Evolutionary conservation across 805 yeast species (phyloP), one percentile per base, ranked within the genome.

Genomic region (Pachysolen tannophilus): DNA sequence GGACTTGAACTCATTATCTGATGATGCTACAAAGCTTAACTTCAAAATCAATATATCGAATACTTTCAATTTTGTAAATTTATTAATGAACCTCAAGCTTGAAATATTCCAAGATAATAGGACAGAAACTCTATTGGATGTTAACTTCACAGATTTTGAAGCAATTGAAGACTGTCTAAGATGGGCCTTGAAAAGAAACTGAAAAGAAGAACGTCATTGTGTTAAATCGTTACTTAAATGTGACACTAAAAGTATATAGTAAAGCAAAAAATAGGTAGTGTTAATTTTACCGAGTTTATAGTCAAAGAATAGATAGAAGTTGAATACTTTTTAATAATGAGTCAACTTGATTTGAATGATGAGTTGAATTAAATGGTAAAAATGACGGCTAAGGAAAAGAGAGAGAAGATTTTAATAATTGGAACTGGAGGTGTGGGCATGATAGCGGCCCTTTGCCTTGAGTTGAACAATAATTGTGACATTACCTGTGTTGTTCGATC

Each of bases 361-460:
- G n/a, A n/a, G n/a, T n/a, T n/a, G n/a, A n/a, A n/a, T n/a, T n/a
- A n/a, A n/a, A n/a, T n/a, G n/a, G n/a, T n/a, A n/a, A n/a, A n/a
- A n/a, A n/a, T n/a, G n/a, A n/a, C n/a, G n/a, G n/a, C n/a, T n/a
- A n/a, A n/a, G n/a, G n/a, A n/a, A n/a, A n/a, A n/a, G n/a, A n/a
- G n/a, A n/a, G n/a, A n/a, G n/a, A 53, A 60, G 38, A 76, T 78
- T 5, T 59, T 83, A n/a, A 61, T 83, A 8, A 67, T 84, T 21
- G 95, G 95, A 4, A 69, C 84, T 4, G 95, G 94, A 5, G 94
- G 94, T 14, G 83, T 85, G 3, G 95, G 95, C 16, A 64, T 82
- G 5, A 73, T 84, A n/a, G 77, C 80, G 2, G 84, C 92, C 0
- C 65, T 76, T 35, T 72, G 83, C 0, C 60, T 84, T 20, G 65